Evolutionary conservation across 1,139 yeast genomes (phyloP), one percentile per base, ranked within the genome.

Genomic region (Geotrichum phurueaensis): DNA sequence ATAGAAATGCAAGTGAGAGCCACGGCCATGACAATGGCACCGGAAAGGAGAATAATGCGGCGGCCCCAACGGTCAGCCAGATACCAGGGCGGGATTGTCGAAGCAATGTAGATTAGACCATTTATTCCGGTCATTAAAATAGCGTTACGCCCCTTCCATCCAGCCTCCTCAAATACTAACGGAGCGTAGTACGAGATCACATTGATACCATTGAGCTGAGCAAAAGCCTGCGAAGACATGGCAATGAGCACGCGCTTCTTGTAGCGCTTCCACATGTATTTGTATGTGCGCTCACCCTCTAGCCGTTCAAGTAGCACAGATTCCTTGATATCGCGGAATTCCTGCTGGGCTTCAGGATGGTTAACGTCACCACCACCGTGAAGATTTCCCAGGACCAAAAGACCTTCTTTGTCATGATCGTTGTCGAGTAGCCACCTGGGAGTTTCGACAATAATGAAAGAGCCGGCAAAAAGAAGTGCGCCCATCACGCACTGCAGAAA

Each of bases 181-280:
- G 97, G 97, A 0, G 97, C 97, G 75, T 91, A 91, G 76, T 91
- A 92, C 0, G 96, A 86, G 60, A 92, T 89, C 63, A 92, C 92
- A 70, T 91, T 91, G 73, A 91, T 92, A 68, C 98, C 98, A 70
- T 90, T 89, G 71, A 91, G 78, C 74, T 91, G 98, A 2, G 97
- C 97, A 79, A 91, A 89, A 77, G 90, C 84, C 70, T 88, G 95
- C 1, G 96, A 86, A 47, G 91, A 85, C 84, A 95, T 89, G 6
- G 96, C 97, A 64, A 91, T 88, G 33, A 90, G 79, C n/a, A 91
- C 84, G 57, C 97, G 78, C 71, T 84, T 84, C 65, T 85, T 84
- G 75, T 91, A 91, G 60, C 82, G 75, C 58, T 79, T 73, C 77
- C 85, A 82, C 82, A 90, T 87, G 68, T 89, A 89, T 6, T 79